These are phyloP conservation scores for Pestalotiopsis sp. DNA, from an alignment of 2,329 filamentous ascomycete species.

Conservation along the genomic window DNA sequence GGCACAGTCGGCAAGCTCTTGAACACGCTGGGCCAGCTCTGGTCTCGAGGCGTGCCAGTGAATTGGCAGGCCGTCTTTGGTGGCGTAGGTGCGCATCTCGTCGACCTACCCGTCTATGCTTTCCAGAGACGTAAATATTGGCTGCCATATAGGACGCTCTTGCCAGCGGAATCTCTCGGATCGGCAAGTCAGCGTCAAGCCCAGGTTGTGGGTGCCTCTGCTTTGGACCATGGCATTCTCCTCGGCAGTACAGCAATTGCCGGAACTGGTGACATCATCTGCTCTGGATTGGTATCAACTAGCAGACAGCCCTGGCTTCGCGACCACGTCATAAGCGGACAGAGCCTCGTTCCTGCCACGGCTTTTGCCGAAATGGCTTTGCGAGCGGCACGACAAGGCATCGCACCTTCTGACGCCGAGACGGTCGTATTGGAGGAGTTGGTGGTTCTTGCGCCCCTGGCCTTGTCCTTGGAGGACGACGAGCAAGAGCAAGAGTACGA, in stretches of 20 bases:
- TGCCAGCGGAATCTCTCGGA: slow-evolving; percentile 3
- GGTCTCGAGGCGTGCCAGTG: slow-evolving; percentile 2
- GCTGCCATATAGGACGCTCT: slow-evolving; percentile 6
- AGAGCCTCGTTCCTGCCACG: slow-evolving; percentile 6
- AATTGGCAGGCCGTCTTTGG: slow-evolving; percentile 6
- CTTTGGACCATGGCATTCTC: slow-evolving; percentile 8
- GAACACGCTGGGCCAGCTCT: slow-evolving; percentile 9
- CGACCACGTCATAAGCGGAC: slow-evolving; percentile 4
- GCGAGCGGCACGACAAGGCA: not conserved
- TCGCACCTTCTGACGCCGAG: not conserved
- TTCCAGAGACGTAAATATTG: slow-evolving; percentile 9
- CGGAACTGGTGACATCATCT: slow-evolving; percentile 4
- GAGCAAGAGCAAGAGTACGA: slow-evolving; percentile 3
- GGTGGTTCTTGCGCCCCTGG: not conserved
- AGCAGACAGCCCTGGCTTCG: slow-evolving; percentile 3
- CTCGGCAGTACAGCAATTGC: slow-evolving; percentile 6
- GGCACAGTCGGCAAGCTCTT: slow-evolving; percentile 8
- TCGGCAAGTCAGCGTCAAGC: not conserved
- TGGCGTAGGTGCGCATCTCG: slow-evolving; percentile 3
- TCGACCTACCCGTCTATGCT: slow-evolving; percentile 7
- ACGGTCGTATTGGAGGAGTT: slow-evolving; percentile 4
- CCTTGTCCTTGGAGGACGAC: slow-evolving; percentile 2
- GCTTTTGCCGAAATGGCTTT: slow-evolving; percentile 7
- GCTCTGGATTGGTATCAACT: slow-evolving; percentile 2
- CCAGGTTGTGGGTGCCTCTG: not conserved